Conservation (phyloP, 768 basidiomycete species). For the Termitomyces sp. region DNA sequence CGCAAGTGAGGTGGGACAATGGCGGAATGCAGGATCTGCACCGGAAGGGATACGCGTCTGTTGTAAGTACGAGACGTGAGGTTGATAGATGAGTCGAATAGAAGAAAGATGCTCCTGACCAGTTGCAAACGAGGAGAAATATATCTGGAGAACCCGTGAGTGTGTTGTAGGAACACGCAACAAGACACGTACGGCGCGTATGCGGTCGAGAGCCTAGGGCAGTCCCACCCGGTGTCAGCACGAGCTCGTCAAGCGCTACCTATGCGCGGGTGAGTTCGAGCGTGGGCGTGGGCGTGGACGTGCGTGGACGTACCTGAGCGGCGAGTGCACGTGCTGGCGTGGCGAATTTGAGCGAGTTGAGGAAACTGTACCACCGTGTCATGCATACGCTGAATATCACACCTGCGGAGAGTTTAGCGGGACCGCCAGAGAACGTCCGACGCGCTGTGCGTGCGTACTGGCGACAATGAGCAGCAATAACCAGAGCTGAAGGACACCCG, state of each 20-base stretch:
- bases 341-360: slow-evolving; percentile 67
- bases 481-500: slow-evolving; percentile 21
- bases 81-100: too few relatives aligned
- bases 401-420: slow-evolving; percentile 30
- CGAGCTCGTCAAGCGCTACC: slow-evolving; percentile 80
- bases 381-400: slow-evolving; percentile 76
- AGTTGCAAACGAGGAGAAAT: slow-evolving; percentile 70
- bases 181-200: slow-evolving; percentile 32
- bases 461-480: background rate
- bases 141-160: slow-evolving; percentile 40
- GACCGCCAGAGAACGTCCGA: slow-evolving; percentile 73
- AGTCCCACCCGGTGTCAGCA: slow-evolving; percentile 62
- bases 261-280: slow-evolving; percentile 22
- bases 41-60: slow-evolving; percentile 71
- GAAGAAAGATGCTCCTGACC: too few relatives aligned
- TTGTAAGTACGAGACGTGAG: too few relatives aligned
- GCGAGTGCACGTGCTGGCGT: slow-evolving; percentile 52
- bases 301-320: slow-evolving; percentile 46
- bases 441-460: slow-evolving; percentile 60
- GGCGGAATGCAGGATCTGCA: slow-evolving; percentile 76
- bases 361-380: slow-evolving; percentile 75
- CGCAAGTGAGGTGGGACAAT: slow-evolving; percentile 74
- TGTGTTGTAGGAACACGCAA: background rate
- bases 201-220: slow-evolving; percentile 37
- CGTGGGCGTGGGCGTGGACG: too few relatives aligned